Conservation (phyloP, 1,139 yeast species). For the Hanseniaspora uvarum region DNA sequence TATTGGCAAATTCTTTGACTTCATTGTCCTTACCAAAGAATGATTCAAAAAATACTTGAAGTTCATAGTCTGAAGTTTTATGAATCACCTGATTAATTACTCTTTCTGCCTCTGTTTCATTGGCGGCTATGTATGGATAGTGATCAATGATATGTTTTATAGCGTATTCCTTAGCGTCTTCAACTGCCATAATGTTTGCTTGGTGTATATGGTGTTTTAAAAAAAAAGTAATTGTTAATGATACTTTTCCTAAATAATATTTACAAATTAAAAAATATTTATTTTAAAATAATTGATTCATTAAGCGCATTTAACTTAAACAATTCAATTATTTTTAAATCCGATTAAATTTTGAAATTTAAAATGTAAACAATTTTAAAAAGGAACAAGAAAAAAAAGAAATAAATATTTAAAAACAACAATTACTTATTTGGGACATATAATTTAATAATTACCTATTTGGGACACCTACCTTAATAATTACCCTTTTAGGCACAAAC, state of each 20-base stretch:
- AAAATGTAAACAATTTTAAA: too few relatives aligned
- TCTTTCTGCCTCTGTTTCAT: conserved; percentile 27
- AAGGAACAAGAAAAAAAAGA: background rate
- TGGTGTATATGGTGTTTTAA: background rate
- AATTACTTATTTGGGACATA: background rate
- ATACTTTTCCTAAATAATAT: too few relatives aligned
- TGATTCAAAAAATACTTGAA: conserved; percentile 29
- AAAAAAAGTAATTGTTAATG: too few relatives aligned
- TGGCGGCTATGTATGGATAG: conserved; percentile 29
- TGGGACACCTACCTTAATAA: background rate
- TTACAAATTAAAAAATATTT: too few relatives aligned
- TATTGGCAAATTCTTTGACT: conserved; percentile 28
- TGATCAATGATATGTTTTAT: conserved; percentile 25
- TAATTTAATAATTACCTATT: background rate
- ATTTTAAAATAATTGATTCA: too few relatives aligned
- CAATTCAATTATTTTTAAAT: too few relatives aligned
- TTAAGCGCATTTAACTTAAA: too few relatives aligned
- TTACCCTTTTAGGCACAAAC: background rate
- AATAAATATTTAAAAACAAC: background rate
- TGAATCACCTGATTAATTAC: conserved; percentile 5
- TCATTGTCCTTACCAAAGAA: conserved; percentile 29
- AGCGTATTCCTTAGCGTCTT: conserved; percentile 27
- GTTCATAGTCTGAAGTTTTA: conserved; percentile 21
- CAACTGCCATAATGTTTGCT: background rate
- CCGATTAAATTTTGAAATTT: too few relatives aligned